These are phyloP conservation scores for Plasmopara viticola DNA, from an alignment of 352 stramenopile genomes.

Conservation along the genomic window DNA sequence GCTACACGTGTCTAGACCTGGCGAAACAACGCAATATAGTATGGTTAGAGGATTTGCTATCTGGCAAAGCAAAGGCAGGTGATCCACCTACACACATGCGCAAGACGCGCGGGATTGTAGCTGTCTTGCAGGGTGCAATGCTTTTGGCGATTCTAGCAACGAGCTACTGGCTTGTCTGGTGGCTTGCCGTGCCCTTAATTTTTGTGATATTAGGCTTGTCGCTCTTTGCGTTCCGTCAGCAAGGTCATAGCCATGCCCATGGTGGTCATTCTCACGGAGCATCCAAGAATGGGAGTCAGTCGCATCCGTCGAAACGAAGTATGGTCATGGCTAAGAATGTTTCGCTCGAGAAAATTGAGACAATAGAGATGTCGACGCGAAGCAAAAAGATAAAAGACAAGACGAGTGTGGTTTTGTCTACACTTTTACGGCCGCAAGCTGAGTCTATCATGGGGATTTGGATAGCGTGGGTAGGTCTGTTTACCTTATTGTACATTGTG, in stretches of 20 bases:
- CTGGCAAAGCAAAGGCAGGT: slow-evolving; percentile 28
- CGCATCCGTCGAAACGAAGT: slow-evolving; percentile 49
- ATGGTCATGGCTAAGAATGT: slow-evolving; percentile 26
- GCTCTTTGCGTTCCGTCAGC: slow-evolving; percentile 37
- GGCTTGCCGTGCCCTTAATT: slow-evolving; percentile 56
- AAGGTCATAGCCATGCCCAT: slow-evolving; percentile 19
- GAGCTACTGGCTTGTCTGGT: slow-evolving; percentile 69
- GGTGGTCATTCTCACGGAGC: slow-evolving; percentile 36
- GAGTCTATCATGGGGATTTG: slow-evolving; percentile 77
- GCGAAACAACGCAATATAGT: slow-evolving; percentile 28
- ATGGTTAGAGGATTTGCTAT: slow-evolving; percentile 48
- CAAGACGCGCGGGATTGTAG: slow-evolving; percentile 42
- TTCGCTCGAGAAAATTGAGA: slow-evolving; percentile 22
- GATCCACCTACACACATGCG: slow-evolving; percentile 46
- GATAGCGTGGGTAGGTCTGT: slow-evolving; percentile 65
- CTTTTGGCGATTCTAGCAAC: slow-evolving; percentile 51
- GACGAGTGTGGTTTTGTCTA: slow-evolving; percentile 16
- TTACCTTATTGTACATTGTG: slow-evolving; percentile 63
- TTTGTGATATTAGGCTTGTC: slow-evolving; percentile 44
- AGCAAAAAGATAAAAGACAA: slow-evolving; percentile 26
- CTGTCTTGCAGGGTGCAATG: slow-evolving; percentile 40
- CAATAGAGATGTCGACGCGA: slow-evolving; percentile 8
- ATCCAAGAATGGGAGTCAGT: slow-evolving; percentile 23
- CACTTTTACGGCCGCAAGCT: slow-evolving; percentile 39
- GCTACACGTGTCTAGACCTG: slow-evolving; percentile 38